Percentiles rank a stretch among this genome's conserved stretches.
Evolutionary conservation across 495 filamentous ascomycete species (phyloP).

Genomic region (Chaetomium tenue): DNA sequence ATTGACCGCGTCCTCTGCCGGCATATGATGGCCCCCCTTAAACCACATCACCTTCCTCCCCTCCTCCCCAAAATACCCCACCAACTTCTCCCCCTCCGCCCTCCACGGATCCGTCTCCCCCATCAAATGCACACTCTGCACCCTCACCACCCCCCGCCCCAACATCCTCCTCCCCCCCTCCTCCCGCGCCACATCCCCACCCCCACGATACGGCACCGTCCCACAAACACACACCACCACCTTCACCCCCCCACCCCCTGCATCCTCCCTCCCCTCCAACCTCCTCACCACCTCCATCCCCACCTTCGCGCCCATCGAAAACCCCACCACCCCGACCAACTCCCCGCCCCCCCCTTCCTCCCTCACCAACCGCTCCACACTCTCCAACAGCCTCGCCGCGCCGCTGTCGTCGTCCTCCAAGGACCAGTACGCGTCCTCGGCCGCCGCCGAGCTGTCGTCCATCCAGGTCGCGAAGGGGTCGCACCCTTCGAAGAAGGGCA

Average conservation of each 20-base stretch:
- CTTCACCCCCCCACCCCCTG: conserved; percentile 12
- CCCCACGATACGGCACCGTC: conserved; percentile 28
- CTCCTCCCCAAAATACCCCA: conserved; percentile 27
- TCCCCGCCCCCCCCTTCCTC: background rate
- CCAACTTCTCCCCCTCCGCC: conserved; percentile 28
- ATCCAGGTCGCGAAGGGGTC: conserved; percentile 32
- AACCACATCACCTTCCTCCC: conserved; percentile 24
- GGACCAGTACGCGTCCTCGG: conserved; percentile 18
- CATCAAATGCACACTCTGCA: conserved; percentile 31
- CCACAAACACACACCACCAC: conserved; percentile 29
- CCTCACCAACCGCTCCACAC: background rate
- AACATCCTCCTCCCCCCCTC: conserved; percentile 6
- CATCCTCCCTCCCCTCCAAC: conserved; percentile 16
- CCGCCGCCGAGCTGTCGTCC: conserved; percentile 4
- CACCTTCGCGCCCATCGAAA: conserved; percentile 36
- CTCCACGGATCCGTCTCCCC: conserved; percentile 31
- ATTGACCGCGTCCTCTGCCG: conserved; percentile 25
- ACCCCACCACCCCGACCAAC: conserved; percentile 34
- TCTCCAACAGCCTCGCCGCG: too few species aligned
- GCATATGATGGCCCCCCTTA: conserved; percentile 34
- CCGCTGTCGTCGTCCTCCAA: background rate
- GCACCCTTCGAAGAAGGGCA: conserved; percentile 31
- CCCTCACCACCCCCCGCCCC: conserved; percentile 18
- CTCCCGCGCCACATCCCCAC: conserved; percentile 1
- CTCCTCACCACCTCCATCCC: conserved; percentile 26